Conservation (phyloP, 192 early-diverging fungal species). For the Lobulomyces angularis region DNA sequence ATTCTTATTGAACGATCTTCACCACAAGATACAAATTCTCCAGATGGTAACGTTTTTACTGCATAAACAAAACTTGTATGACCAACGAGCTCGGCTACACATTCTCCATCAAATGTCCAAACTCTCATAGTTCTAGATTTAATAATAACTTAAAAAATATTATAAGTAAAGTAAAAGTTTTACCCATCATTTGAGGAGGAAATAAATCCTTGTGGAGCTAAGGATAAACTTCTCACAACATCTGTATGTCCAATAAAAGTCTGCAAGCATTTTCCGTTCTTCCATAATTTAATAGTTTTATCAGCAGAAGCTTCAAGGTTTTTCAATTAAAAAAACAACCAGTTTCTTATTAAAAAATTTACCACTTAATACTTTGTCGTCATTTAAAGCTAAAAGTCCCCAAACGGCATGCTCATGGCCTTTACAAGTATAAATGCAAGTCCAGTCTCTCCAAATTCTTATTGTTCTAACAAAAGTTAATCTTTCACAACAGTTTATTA, state of each 20-base stretch:
- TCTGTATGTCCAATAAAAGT: conserved; percentile 78
- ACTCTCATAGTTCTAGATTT: conserved; percentile 57
- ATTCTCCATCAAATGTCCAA: conserved; percentile 63
- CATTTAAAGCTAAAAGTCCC: conserved; percentile 67
- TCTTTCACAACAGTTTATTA: conserved; percentile 4
- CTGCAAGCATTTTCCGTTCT: conserved; percentile 39
- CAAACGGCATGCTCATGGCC: conserved; percentile 83
- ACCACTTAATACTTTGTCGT: conserved; percentile 68
- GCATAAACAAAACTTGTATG: conserved; percentile 93
- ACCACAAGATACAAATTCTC: conserved; percentile 76
- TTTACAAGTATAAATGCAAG: conserved; percentile 50
- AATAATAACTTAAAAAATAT: conserved; percentile 5
- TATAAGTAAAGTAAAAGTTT: conserved; percentile 4
- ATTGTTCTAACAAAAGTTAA: conserved; percentile 49
- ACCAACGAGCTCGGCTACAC: conserved; percentile 59
- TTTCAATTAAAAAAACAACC: background rate
- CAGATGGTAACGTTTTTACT: conserved; percentile 51
- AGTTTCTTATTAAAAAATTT: background rate
- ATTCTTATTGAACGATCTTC: conserved; percentile 84
- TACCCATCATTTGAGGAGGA: conserved; percentile 84
- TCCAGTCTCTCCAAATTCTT: conserved; percentile 75
- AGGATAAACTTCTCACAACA: conserved; percentile 69
- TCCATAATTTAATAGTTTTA: conserved; percentile 79
- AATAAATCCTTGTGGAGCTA: conserved; percentile 56
- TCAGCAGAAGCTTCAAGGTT: conserved; percentile 70